A percentile compares a stretch with the other conserved stretches of the same genome.
Evolutionary conservation across 306 rosid genomes (phyloP).

Genomic region (Malus sylvestris): DNA sequence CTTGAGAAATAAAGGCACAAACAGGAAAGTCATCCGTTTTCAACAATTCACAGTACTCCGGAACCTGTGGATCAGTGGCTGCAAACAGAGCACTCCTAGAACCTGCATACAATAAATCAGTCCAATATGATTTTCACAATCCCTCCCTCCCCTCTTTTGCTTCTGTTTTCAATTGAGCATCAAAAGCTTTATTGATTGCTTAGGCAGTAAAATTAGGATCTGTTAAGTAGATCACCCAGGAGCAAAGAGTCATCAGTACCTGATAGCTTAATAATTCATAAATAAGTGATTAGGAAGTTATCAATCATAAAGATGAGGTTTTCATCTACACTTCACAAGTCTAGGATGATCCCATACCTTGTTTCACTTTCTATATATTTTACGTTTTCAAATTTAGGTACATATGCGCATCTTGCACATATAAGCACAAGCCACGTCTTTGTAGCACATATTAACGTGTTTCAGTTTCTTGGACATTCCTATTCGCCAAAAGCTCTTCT

Average conservation of each 20-base stretch:
- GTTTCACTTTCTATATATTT: too few species aligned
- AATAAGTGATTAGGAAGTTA: neutral
- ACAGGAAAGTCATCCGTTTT: conserved; percentile 88
- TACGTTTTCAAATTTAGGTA: neutral
- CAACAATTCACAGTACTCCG: conserved; percentile 81
- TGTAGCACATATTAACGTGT: neutral
- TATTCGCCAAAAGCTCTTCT: neutral
- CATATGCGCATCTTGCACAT: neutral
- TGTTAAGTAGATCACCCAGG: neutral
- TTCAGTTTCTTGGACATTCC: neutral
- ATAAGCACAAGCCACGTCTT: neutral
- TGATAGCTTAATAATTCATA: neutral
- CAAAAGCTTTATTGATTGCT: neutral
- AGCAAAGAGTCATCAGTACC: neutral
- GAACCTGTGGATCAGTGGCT: conserved; percentile 88
- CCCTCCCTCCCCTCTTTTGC: neutral
- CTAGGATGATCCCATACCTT: neutral
- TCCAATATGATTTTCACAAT: neutral
- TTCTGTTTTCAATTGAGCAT: neutral
- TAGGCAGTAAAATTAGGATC: neutral
- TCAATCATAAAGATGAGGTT: neutral
- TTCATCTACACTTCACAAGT: neutral
- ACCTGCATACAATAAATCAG: conserved; percentile 44
- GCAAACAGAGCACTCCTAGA: conserved; percentile 88
- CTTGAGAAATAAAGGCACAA: conserved; percentile 81